These are phyloP conservation scores for Baorangia bicolor DNA, from an alignment of 768 basidiomycete genomes.

Conservation along the genomic window DNA sequence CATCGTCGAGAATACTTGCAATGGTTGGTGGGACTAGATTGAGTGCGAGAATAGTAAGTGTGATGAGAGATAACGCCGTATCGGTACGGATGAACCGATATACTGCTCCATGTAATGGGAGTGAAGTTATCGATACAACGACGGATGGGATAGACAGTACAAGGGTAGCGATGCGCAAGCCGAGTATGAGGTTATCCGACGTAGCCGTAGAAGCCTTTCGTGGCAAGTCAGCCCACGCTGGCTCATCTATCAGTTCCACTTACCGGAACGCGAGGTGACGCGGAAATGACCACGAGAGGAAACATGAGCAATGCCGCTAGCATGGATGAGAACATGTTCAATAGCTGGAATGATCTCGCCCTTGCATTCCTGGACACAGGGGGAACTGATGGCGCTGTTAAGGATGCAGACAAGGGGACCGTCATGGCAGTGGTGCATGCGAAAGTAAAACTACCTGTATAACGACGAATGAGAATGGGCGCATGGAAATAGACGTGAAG, in stretches of 20 bases:
- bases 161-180: conserved; percentile 52
- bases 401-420: conserved; percentile 61
- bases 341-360: conserved; percentile 55
- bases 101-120: conserved; percentile 46
- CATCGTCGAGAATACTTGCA: conserved; percentile 44
- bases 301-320: conserved; percentile 51
- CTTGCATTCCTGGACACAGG: conserved; percentile 41
- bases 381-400: conserved; percentile 39
- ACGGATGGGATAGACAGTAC: conserved; percentile 59
- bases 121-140: conserved; percentile 52
- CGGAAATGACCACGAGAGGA: conserved; percentile 56
- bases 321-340: conserved; percentile 51
- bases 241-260: conserved; percentile 29
- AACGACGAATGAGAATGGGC: conserved; percentile 1
- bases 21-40: conserved; percentile 44
- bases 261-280: conserved; percentile 43
- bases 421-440: conserved; percentile 66
- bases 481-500: neutral
- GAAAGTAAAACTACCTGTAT: conserved; percentile 56
- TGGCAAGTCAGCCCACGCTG: conserved; percentile 12
- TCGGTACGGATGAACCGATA: conserved; percentile 43
- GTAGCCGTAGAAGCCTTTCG: conserved; percentile 6
- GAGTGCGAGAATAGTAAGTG: conserved; percentile 42
- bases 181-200: conserved; percentile 18
- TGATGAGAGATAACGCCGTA: conserved; percentile 44